Percentiles rank a stretch among this genome's conserved stretches.
These are phyloP conservation scores for Xylaria polymorpha DNA, from an alignment of 2,329 filamentous ascomycete species.

Conservation along the genomic window DNA sequence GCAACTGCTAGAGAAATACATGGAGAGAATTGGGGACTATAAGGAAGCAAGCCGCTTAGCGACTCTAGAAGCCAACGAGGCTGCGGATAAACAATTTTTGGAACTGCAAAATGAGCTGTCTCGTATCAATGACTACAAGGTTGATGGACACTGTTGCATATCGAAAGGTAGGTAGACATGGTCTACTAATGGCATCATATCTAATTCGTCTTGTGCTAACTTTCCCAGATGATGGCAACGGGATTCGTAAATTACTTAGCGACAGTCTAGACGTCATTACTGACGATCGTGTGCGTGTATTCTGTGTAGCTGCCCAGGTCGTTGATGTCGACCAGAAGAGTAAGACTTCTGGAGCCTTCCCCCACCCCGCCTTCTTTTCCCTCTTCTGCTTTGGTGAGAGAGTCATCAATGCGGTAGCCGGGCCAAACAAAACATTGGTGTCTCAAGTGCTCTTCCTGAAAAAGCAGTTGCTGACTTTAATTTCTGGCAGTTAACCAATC, in stretches of 20 bases:
- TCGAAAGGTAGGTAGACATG: conserved; percentile 24
- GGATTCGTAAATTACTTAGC: conserved; percentile 23
- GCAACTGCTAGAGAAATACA: conserved; percentile 26
- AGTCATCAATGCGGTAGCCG: too few species aligned
- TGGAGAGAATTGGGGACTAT: conserved; percentile 29
- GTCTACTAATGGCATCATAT: too few species aligned
- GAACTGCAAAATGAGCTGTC: conserved; percentile 24
- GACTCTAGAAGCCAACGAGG: conserved; percentile 22
- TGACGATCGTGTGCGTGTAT: conserved; percentile 36
- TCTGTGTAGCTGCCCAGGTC: conserved; percentile 35
- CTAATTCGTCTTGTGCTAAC: not conserved
- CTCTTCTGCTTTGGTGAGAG: too few species aligned
- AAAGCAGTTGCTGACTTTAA: too few species aligned
- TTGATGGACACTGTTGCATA: conserved; percentile 29
- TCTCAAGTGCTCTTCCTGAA: too few species aligned
- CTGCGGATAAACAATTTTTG: conserved; percentile 27
- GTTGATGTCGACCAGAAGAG: conserved; percentile 34
- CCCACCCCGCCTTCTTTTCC: too few species aligned
- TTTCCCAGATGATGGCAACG: conserved; percentile 13
- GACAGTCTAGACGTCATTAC: conserved; percentile 29
- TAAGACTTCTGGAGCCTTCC: too few species aligned
- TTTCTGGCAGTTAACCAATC: conserved; percentile 22
- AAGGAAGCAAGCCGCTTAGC: conserved; percentile 32
- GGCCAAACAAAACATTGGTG: too few species aligned
- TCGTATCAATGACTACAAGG: conserved; percentile 28